phyloP scores from a whole-genome alignment of 2,329 filamentous ascomycete species.

The Ophiostoma pallidulum region DNA sequence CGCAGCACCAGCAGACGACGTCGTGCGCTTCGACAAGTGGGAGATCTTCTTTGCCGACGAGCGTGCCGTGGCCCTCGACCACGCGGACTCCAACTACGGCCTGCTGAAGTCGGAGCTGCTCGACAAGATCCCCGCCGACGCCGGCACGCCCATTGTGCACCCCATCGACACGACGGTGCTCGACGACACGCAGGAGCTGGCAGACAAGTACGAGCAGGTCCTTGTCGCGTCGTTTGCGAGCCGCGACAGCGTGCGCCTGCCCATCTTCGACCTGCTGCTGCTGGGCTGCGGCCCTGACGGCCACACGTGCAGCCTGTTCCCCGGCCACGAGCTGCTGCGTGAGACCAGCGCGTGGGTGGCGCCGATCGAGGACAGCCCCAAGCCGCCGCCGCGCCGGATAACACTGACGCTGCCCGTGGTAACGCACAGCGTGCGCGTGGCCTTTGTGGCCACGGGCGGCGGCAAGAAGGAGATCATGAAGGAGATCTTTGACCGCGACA shows the following conservation, averaged over 20 bases:
- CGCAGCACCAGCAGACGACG: conserved; percentile 43
- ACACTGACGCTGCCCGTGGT: conserved; percentile 89
- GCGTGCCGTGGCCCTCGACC: conserved; percentile 82
- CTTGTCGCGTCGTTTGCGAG: conserved; percentile 81
- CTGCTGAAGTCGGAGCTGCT: conserved; percentile 81
- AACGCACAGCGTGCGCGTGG: conserved; percentile 74
- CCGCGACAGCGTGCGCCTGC: conserved; percentile 86
- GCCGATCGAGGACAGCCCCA: conserved; percentile 84
- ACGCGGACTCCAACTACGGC: conserved; percentile 89
- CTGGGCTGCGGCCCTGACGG: conserved; percentile 93
- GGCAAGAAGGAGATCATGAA: conserved; percentile 90
- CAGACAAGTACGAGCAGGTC: conserved; percentile 84
- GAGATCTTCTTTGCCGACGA: conserved; percentile 99
- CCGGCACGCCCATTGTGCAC: conserved; percentile 62
- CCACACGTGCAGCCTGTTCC: conserved; percentile 95
- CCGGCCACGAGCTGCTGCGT: conserved; percentile 74
- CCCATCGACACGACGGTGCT: conserved; percentile 59
- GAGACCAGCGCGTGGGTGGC: conserved; percentile 89
- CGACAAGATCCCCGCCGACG: conserved; percentile 67
- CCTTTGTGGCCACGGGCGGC: conserved; percentile 81
- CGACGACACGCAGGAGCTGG: conserved; percentile 79
- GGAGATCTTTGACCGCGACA: conserved; percentile 80
- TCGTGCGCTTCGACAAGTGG: conserved; percentile 75
- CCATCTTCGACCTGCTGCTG: conserved; percentile 88
- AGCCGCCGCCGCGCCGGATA: conserved; percentile 84